Conservation (phyloP, 1,139 yeast species). For the Sugiyamaella paludigena region DNA sequence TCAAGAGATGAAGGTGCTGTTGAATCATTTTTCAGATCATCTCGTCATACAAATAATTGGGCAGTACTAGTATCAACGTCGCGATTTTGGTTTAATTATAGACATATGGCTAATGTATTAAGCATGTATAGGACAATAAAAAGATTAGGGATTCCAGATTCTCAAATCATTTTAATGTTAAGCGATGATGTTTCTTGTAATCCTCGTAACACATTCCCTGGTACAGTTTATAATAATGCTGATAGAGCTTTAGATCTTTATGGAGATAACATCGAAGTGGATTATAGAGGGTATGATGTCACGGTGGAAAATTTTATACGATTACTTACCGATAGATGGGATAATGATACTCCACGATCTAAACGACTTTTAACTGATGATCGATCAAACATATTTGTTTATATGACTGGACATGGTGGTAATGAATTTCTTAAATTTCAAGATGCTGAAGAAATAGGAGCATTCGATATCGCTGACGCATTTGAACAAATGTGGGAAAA, state of each 20-base stretch:
- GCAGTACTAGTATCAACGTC: constrained; percentile 96
- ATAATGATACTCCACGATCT: constrained; percentile 86
- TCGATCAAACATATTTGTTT: constrained; percentile 87
- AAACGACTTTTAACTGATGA: constrained; percentile 90
- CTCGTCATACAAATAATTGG: constrained; percentile 32
- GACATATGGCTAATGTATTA: constrained; percentile 96
- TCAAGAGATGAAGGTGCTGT: not conserved
- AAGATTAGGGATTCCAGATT: constrained; percentile 93
- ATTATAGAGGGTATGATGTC: constrained; percentile 95
- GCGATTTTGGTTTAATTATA: constrained; percentile 95
- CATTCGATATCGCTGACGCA: constrained; percentile 95
- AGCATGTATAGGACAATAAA: constrained; percentile 95
- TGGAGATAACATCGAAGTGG: constrained; percentile 94
- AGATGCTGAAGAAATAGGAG: constrained; percentile 96
- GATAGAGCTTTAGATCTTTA: constrained; percentile 92
- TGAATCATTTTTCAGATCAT: constrained; percentile 8
- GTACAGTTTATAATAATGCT: constrained; percentile 90
- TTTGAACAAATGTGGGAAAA: constrained; percentile 96
- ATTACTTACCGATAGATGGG: constrained; percentile 91
- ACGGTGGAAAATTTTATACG: constrained; percentile 94
- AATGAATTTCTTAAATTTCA: constrained; percentile 95
- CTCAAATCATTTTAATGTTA: constrained; percentile 92
- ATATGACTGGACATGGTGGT: constrained; percentile 99
- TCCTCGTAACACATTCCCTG: constrained; percentile 93
- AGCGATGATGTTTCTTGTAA: constrained; percentile 98